Percentiles rank a stretch among this genome's conserved stretches.
Conservation (phyloP, 768 basidiomycete species). For the Termitomyces sp. region DNA sequence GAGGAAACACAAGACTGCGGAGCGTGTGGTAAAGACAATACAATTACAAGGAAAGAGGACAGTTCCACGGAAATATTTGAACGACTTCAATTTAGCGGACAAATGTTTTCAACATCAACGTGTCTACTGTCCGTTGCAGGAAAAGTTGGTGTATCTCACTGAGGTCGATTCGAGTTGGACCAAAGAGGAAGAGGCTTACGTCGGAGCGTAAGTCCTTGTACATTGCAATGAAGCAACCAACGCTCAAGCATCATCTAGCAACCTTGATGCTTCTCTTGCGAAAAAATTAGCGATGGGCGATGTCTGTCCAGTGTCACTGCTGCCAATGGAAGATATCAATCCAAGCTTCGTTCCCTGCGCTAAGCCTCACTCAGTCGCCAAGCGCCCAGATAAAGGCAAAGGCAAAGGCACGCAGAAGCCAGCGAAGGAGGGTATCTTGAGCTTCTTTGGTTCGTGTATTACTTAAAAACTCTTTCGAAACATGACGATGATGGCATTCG, state of each 20-base stretch:
- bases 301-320: constrained; percentile 61
- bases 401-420: constrained; percentile 39
- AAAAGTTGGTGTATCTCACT: constrained; percentile 67
- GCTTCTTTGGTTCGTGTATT: constrained; percentile 56
- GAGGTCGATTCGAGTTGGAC: constrained; percentile 56
- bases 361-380: constrained; percentile 30
- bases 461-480: neutral
- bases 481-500: neutral
- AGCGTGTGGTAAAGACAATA: constrained; percentile 74
- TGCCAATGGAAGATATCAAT: constrained; percentile 78
- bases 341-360: constrained; percentile 53
- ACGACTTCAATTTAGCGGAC: constrained; percentile 77
- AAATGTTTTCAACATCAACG: constrained; percentile 91
- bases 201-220: constrained; percentile 52
- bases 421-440: constrained; percentile 39
- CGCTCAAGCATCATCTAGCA: constrained; percentile 33
- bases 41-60: constrained; percentile 78
- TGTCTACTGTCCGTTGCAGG: constrained; percentile 73
- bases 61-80: constrained; percentile 73
- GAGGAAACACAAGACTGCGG: constrained; percentile 80
- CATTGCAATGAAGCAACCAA: neutral
- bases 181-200: constrained; percentile 60
- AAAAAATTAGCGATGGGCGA: constrained; percentile 64
- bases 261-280: constrained; percentile 60
- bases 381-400: constrained; percentile 35